Evolutionary conservation across 139 green algal species (phyloP).

Genomic region (Closterium sp.): DNA sequence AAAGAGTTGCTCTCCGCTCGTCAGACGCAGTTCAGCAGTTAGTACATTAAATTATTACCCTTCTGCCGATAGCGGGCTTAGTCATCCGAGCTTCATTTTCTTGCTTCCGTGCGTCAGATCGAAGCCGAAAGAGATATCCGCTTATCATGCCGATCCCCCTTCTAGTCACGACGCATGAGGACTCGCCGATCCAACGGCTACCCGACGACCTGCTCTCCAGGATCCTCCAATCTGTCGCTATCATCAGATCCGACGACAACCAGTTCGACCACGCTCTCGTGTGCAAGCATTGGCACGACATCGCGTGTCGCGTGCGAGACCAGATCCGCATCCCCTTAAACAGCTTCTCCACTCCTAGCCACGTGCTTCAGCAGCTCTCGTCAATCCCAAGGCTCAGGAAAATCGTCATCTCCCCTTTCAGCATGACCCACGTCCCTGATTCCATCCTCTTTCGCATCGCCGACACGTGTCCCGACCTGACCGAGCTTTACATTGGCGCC

Average conservation of each 20-base stretch:
- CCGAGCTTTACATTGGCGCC: neutral
- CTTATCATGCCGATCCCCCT: too few relatives aligned
- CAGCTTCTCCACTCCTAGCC: neutral
- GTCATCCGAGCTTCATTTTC: too few relatives aligned
- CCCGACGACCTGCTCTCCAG: neutral
- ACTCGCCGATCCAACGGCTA: neutral
- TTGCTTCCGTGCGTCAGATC: too few relatives aligned
- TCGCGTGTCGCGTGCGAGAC: neutral
- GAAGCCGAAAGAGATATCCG: too few relatives aligned
- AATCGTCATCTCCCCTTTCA: neutral
- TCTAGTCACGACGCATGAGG: neutral
- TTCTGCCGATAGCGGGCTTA: too few relatives aligned
- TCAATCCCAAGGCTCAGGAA: neutral
- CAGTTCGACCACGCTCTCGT: neutral
- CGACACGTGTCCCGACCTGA: neutral
- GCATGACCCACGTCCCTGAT: neutral
- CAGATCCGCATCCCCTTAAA: neutral
- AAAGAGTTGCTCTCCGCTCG: too few relatives aligned
- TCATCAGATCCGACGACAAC: neutral
- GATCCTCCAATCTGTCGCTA: neutral
- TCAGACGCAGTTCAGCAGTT: too few relatives aligned
- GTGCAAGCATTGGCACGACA: neutral
- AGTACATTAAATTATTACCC: too few relatives aligned
- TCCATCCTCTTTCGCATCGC: neutral
- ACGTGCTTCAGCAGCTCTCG: neutral